phyloP scores from a whole-genome alignment of 495 filamentous ascomycete genomes.

The Aspergillus incahuasiensis region DNA sequence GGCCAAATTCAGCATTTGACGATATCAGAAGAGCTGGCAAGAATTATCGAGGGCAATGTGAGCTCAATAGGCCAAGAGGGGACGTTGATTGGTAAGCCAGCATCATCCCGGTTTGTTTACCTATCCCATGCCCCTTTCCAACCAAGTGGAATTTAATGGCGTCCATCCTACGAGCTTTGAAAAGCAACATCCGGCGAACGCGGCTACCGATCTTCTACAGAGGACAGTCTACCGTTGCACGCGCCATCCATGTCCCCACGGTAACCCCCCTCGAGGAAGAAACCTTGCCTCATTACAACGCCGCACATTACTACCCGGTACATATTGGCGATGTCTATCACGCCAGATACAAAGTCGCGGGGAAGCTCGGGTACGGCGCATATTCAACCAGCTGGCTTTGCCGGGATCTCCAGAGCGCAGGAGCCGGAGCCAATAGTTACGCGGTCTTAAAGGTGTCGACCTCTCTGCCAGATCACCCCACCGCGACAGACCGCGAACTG shows the following conservation, averaged over 20 bases:
- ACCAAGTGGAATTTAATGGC: no score
- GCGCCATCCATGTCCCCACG: not conserved
- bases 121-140: no score
- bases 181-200: not conserved
- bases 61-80: no score
- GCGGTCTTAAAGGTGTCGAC: constrained; percentile 9
- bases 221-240: not conserved
- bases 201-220: not conserved
- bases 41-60: no score
- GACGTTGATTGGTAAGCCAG: no score
- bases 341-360: constrained; percentile 44
- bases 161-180: no score
- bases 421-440: not conserved
- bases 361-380: constrained; percentile 52
- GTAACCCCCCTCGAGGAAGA: constrained; percentile 38
- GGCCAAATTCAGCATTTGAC: no score
- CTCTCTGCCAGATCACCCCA: constrained; percentile 17
- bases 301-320: constrained; percentile 44
- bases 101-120: no score
- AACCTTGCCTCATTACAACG: constrained; percentile 35
- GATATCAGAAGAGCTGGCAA: no score
- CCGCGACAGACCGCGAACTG: constrained; percentile 30
- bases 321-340: constrained; percentile 45
- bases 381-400: constrained; percentile 52
- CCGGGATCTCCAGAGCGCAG: constrained; percentile 43